phyloP scores from a whole-genome alignment of 1,284 basidiomycete genomes.

The Cutaneotrichosporon cavernicola region DNA sequence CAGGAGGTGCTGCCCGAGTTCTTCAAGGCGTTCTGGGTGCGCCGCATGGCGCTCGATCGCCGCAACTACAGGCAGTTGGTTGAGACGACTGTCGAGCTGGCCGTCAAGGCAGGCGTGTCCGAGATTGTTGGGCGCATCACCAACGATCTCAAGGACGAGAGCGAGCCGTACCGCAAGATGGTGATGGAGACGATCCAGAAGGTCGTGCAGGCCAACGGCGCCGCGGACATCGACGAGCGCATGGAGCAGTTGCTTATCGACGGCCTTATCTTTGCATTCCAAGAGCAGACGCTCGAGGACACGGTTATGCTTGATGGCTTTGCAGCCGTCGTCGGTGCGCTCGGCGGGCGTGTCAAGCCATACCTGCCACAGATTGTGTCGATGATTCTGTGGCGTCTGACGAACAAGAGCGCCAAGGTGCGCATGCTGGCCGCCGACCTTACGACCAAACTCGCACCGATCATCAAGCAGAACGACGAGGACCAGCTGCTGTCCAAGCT shows the following conservation, averaged over 20 bases:
- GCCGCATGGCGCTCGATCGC: slow-evolving; percentile 94
- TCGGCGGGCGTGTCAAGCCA: slow-evolving; percentile 97
- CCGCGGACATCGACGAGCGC: slow-evolving; percentile 94
- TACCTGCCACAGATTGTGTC: slow-evolving; percentile 99
- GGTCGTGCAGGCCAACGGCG: slow-evolving; percentile 86
- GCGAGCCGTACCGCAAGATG: slow-evolving; percentile 98
- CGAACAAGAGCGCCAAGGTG: slow-evolving; percentile 99
- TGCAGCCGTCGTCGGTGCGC: slow-evolving; percentile 92
- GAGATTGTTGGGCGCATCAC: slow-evolving; percentile 94
- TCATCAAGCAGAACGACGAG: slow-evolving; percentile 98
- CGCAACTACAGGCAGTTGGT: slow-evolving; percentile 97
- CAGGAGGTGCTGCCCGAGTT: slow-evolving; percentile 99
- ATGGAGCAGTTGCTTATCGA: slow-evolving; percentile 92
- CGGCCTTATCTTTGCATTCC: slow-evolving; percentile 99
- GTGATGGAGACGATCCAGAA: slow-evolving; percentile 99
- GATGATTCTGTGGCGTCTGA: slow-evolving; percentile 98
- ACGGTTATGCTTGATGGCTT: slow-evolving; percentile 99
- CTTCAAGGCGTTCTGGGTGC: slow-evolving; percentile 98
- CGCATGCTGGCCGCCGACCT: slow-evolving; percentile 98
- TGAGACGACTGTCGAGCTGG: slow-evolving; percentile 96
- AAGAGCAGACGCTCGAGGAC: slow-evolving; percentile 98
- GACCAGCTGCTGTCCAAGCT: slow-evolving; percentile 94
- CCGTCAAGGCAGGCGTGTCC: slow-evolving; percentile 92
- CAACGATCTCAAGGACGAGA: slow-evolving; percentile 94
- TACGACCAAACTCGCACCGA: slow-evolving; percentile 88